Evolutionary conservation across 768 basidiomycete genomes (phyloP).

Genomic region (Termitomyces sp.): DNA sequence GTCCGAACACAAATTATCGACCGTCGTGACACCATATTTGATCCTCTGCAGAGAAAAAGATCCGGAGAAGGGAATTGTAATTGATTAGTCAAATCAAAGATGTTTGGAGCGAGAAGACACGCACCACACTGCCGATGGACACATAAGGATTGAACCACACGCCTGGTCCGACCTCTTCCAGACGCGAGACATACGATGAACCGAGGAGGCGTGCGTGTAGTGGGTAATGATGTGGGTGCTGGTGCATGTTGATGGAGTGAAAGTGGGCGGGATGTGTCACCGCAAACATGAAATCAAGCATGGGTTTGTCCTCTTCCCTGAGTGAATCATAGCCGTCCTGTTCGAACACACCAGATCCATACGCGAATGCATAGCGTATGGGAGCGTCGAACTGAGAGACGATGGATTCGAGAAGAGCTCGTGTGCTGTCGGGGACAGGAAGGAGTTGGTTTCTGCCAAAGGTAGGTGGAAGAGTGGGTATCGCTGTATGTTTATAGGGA

Average conservation of each 20-base stretch:
- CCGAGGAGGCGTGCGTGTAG: slow-evolving; percentile 84
- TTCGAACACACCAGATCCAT: slow-evolving; percentile 93
- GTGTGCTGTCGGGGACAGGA: slow-evolving; percentile 73
- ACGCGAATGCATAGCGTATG: slow-evolving; percentile 95
- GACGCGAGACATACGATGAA: slow-evolving; percentile 70
- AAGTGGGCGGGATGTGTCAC: slow-evolving; percentile 92
- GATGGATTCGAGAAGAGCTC: slow-evolving; percentile 76
- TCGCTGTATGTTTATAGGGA: slow-evolving; percentile 29
- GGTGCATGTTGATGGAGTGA: slow-evolving; percentile 93
- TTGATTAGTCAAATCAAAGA: slow-evolving; percentile 6
- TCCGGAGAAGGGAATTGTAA: background rate
- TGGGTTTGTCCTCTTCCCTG: slow-evolving; percentile 45
- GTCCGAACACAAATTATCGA: slow-evolving; percentile 86
- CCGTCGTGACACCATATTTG: slow-evolving; percentile 95
- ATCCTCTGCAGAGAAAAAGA: slow-evolving; percentile 54
- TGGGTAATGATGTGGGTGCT: slow-evolving; percentile 89
- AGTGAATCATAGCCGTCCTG: slow-evolving; percentile 70
- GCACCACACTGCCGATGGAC: slow-evolving; percentile 77
- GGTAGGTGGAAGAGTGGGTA: slow-evolving; percentile 59
- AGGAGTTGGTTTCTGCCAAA: slow-evolving; percentile 84
- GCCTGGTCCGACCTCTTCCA: slow-evolving; percentile 78
- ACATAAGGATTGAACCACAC: slow-evolving; percentile 97
- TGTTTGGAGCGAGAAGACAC: slow-evolving; percentile 26
- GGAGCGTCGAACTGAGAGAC: slow-evolving; percentile 83
- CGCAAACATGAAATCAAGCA: slow-evolving; percentile 97